phyloP scores from a whole-genome alignment of 192 early-diverging fungal species.

The Coemansia sp. region DNA sequence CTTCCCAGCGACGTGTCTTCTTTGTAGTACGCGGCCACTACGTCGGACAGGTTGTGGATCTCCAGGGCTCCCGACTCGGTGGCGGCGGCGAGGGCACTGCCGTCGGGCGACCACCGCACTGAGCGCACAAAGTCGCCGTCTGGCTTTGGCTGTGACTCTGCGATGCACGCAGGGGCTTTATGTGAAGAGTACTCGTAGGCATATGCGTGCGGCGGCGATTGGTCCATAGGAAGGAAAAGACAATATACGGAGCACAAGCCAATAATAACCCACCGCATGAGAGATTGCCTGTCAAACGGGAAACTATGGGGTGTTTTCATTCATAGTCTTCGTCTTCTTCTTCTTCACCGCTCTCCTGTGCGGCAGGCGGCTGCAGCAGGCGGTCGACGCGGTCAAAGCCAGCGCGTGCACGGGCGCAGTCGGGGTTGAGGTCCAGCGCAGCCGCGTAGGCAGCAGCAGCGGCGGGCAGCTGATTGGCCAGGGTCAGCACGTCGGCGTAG shows the following conservation, averaged over 20 bases:
- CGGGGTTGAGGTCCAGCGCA: slow-evolving; percentile 36
- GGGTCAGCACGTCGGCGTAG: slow-evolving; percentile 48
- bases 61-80: slow-evolving; percentile 27
- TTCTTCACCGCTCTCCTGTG: slow-evolving; percentile 5
- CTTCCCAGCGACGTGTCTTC: no score
- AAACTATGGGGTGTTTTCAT: not conserved
- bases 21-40: not conserved
- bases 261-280: no score
- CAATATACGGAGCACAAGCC: not conserved
- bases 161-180: slow-evolving; percentile 3
- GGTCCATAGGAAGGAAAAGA: not conserved
- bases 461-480: slow-evolving; percentile 39
- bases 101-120: slow-evolving; percentile 49
- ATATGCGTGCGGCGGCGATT: not conserved
- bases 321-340: slow-evolving; percentile 6
- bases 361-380: slow-evolving; percentile 36
- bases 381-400: slow-evolving; percentile 43
- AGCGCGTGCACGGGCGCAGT: slow-evolving; percentile 25
- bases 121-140: slow-evolving; percentile 13
- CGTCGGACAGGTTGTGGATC: slow-evolving; percentile 13
- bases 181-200: slow-evolving; percentile 18
- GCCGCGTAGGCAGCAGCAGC: slow-evolving; percentile 41
- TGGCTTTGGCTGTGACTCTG: not conserved
- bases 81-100: slow-evolving; percentile 23
- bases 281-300: no score